A percentile compares a stretch with the other conserved stretches of the same genome.
Conservation (phyloP, 805 yeast species). For the Yarrowia deformans region DNA sequence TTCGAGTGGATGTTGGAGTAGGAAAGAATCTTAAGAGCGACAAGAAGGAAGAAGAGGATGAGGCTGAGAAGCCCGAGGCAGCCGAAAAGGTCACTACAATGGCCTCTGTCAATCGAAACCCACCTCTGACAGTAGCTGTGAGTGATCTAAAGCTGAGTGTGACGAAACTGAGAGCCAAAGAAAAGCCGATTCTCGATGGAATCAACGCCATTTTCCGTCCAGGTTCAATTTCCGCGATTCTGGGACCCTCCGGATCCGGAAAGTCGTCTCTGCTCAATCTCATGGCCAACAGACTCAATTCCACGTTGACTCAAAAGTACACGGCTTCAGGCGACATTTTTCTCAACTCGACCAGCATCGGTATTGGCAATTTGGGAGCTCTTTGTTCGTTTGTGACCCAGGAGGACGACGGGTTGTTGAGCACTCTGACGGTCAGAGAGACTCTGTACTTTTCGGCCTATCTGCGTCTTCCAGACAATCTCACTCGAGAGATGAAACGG, state of each 20-base stretch:
- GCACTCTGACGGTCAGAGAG: conserved; percentile 78
- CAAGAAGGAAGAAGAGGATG: not conserved
- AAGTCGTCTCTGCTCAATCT: conserved; percentile 71
- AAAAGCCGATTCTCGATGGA: conserved; percentile 54
- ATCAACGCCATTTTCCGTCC: conserved; percentile 62
- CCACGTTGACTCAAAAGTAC: conserved; percentile 50
- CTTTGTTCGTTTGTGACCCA: conserved; percentile 81
- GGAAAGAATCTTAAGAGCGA: conserved; percentile 49
- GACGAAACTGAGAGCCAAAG: conserved; percentile 38
- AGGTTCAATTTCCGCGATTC: conserved; percentile 69
- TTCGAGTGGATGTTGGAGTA: conserved; percentile 61
- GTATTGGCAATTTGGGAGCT: conserved; percentile 14
- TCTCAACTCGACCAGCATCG: conserved; percentile 52
- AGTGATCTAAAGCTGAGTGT: conserved; percentile 42
- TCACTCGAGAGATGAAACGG: conserved; percentile 56
- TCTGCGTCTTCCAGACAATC: conserved; percentile 60
- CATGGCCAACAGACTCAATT: conserved; percentile 64
- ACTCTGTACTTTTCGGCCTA: conserved; percentile 76
- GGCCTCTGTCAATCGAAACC: conserved; percentile 41
- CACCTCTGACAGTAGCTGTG: conserved; percentile 18
- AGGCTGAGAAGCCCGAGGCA: not conserved
- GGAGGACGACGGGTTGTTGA: conserved; percentile 74
- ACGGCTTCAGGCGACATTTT: conserved; percentile 55
- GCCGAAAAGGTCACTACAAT: conserved; percentile 41
- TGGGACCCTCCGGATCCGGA: conserved; percentile 87